Percentiles rank a stretch among this genome's conserved stretches.
Evolutionary conservation across 176 grass and related monocot genomes (phyloP).

Genomic region (Zoysia pacifica): DNA sequence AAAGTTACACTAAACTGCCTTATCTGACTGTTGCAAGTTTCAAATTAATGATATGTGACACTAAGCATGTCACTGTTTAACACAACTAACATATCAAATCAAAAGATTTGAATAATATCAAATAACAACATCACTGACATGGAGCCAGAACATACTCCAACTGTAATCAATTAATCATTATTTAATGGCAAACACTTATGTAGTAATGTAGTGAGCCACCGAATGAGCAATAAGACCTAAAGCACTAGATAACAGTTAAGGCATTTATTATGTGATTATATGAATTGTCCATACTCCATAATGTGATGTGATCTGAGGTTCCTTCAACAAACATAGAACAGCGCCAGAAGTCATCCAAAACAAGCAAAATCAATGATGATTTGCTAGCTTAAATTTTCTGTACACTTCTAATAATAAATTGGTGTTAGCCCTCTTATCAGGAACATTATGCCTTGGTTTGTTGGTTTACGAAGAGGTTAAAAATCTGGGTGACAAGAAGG

Average conservation of each 20-base stretch:
- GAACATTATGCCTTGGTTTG: no score
- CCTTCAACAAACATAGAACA: conserved; percentile 11
- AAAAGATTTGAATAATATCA: neutral
- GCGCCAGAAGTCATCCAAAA: neutral
- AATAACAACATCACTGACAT: conserved; percentile 8
- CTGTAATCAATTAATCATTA: neutral
- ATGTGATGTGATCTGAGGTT: neutral
- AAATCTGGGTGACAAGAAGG: no score
- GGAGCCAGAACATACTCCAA: neutral
- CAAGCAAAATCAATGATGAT: neutral
- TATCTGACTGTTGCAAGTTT: conserved; percentile 4
- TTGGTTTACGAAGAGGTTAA: no score
- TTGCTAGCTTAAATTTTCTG: neutral
- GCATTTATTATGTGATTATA: conserved; percentile 4
- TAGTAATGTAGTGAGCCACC: neutral
- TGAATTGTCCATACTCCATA: neutral
- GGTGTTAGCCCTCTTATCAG: neutral
- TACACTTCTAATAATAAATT: neutral
- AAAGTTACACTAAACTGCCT: conserved; percentile 12
- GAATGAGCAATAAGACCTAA: conserved; percentile 5
- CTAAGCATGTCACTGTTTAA: conserved; percentile 24
- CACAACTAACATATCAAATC: conserved; percentile 25
- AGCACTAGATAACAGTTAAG: neutral
- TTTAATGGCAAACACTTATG: neutral
- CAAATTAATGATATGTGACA: neutral